These are phyloP conservation scores for Leptomonas pyrrhocoris DNA, from an alignment of 208 protist genomes.

Conservation along the genomic window DNA sequence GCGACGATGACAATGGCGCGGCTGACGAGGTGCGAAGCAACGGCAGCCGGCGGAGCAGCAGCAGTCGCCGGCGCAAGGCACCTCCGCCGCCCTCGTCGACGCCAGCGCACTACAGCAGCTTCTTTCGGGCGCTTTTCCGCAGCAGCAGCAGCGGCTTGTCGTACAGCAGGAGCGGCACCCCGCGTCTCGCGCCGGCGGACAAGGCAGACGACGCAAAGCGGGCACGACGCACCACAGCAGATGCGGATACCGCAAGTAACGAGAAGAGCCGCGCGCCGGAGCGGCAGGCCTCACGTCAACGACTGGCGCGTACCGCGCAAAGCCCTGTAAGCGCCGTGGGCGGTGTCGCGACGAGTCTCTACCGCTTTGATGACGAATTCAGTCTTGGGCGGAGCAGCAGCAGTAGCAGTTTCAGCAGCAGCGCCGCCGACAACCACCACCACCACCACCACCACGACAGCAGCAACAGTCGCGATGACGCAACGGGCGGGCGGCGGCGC, in stretches of 20 bases:
- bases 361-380: background rate
- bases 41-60: slow-evolving; percentile 8
- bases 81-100: background rate
- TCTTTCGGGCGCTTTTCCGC: slow-evolving; percentile 9
- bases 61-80: background rate
- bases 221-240: background rate
- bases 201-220: background rate
- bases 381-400: background rate
- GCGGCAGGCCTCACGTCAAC: background rate
- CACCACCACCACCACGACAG: no score
- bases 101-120: slow-evolving; percentile 1
- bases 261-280: background rate
- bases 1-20: background rate
- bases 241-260: background rate
- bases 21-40: slow-evolving; percentile 1
- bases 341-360: slow-evolving; percentile 9
- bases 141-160: background rate
- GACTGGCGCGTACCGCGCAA: background rate
- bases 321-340: slow-evolving; percentile 11
- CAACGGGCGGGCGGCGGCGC: background rate
- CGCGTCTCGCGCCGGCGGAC: background rate
- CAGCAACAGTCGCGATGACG: background rate
- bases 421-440: background rate
- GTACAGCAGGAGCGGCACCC: background rate
- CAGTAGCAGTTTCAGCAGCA: no score